A percentile compares a stretch with the other conserved stretches of the same genome.
These are phyloP conservation scores for Saccharomyces kudriavzevii DNA, from an alignment of 805 yeast genomes.

Conservation along the genomic window DNA sequence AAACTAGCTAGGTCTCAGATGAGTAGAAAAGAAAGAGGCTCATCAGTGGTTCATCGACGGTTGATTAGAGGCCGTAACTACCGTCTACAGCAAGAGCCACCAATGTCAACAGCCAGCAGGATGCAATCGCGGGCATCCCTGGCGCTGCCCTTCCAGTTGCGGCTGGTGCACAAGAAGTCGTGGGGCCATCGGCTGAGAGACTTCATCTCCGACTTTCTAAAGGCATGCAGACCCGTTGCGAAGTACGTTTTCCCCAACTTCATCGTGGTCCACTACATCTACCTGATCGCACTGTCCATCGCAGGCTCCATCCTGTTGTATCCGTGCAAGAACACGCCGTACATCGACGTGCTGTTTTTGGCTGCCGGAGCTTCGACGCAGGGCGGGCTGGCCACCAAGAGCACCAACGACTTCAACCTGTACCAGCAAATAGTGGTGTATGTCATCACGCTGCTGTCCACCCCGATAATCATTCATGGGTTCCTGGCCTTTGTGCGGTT, in stretches of 20 bases:
- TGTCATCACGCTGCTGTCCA: slow-evolving; percentile 52
- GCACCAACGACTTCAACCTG: slow-evolving; percentile 49
- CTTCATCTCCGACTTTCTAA: slow-evolving; percentile 22
- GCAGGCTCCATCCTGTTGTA: slow-evolving; percentile 67
- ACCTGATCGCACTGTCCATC: slow-evolving; percentile 50
- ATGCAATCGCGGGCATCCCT: neutral
- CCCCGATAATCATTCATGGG: slow-evolving; percentile 84
- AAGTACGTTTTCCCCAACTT: slow-evolving; percentile 35
- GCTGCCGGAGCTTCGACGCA: slow-evolving; percentile 74
- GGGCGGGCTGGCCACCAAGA: slow-evolving; percentile 79
- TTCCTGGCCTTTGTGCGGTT: slow-evolving; percentile 65
- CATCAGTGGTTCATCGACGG: neutral
- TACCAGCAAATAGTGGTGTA: slow-evolving; percentile 77
- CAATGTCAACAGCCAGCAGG: neutral
- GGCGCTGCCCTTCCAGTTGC: neutral
- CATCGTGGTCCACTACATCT: slow-evolving; percentile 60
- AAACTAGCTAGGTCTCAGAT: neutral
- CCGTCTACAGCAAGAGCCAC: neutral
- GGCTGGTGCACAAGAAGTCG: slow-evolving; percentile 21
- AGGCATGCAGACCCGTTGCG: slow-evolving; percentile 26
- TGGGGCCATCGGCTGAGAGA: slow-evolving; percentile 34
- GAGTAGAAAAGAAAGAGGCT: neutral
- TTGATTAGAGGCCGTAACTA: neutral
- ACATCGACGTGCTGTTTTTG: slow-evolving; percentile 72
- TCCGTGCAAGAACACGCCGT: slow-evolving; percentile 53